Percentiles rank a stretch among this genome's conserved stretches.
These are phyloP conservation scores for Mesembryanthemum crystallinum DNA, from an alignment of 148 eudicot species.

Conservation along the genomic window DNA sequence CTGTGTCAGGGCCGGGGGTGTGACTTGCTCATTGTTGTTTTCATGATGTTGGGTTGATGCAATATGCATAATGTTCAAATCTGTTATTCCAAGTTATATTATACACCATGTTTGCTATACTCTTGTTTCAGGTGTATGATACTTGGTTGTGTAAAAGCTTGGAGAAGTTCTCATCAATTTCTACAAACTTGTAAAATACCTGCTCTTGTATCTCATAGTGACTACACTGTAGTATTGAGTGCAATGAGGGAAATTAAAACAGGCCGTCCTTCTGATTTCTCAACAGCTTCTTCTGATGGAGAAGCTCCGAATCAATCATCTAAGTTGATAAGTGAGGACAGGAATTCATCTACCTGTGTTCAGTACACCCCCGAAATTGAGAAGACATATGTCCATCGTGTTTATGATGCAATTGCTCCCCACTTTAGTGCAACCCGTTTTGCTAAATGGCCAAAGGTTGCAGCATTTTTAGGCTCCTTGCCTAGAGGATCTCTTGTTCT, in stretches of 20 bases:
- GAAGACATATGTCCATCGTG: constrained; percentile 85
- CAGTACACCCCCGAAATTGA: constrained; percentile 87
- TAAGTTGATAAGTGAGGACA: constrained; percentile 17
- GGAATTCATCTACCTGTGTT: constrained; percentile 31
- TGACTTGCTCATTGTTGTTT: no score
- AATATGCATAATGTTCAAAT: no score
- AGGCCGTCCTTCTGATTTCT: constrained; percentile 26
- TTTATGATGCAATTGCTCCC: constrained; percentile 96
- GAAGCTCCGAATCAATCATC: constrained; percentile 24
- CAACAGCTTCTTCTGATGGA: constrained; percentile 22
- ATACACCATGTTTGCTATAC: no score
- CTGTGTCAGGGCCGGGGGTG: no score
- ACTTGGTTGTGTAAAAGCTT: no score
- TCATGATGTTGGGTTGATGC: no score
- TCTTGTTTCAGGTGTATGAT: no score
- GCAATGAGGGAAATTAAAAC: constrained; percentile 42
- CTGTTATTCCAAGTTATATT: no score
- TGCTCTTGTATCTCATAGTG: no score
- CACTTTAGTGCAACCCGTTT: constrained; percentile 93
- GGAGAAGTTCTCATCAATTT: no score
- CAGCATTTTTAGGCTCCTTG: constrained; percentile 65
- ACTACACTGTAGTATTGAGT: constrained; percentile 2
- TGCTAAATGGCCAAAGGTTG: constrained; percentile 98
- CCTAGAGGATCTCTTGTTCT: constrained; percentile 74
- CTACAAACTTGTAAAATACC: no score